Percentiles rank a stretch among this genome's conserved stretches.
Evolutionary conservation across 2,329 filamentous ascomycete species (phyloP).

Genomic region (Botrytis squamosa): DNA sequence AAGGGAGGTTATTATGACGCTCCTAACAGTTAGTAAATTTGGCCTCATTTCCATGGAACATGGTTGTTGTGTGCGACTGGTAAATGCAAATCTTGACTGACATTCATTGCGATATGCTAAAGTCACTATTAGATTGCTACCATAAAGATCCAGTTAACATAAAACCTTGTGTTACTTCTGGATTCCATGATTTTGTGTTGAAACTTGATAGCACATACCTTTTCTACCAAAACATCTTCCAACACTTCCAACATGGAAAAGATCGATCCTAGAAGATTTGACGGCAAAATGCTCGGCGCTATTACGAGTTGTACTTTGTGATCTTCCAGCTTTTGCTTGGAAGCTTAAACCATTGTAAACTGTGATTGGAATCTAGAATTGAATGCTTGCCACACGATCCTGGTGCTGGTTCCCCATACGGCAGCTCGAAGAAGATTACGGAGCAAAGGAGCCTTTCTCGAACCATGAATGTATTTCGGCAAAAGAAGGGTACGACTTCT

Average conservation of each 20-base stretch:
- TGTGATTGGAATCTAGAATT: background rate
- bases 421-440: background rate
- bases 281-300: background rate
- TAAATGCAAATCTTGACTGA: background rate
- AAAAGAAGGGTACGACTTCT: background rate
- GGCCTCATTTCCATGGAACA: background rate
- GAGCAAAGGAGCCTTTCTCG: background rate
- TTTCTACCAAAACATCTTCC: background rate
- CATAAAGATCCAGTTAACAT: background rate
- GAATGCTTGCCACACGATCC: background rate
- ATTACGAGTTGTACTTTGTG: background rate
- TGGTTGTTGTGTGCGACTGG: background rate
- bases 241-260: background rate
- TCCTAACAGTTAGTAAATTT: background rate
- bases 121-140: background rate
- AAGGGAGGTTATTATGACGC: background rate
- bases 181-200: background rate
- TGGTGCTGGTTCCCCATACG: background rate
- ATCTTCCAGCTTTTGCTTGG: background rate
- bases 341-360: background rate
- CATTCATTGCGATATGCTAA: background rate
- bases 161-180: background rate
- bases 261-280: background rate
- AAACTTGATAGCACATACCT: background rate
- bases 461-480: background rate